These are phyloP conservation scores for Fusarium subglutinans DNA, from an alignment of 2,329 filamentous ascomycete species.

Conservation along the genomic window DNA sequence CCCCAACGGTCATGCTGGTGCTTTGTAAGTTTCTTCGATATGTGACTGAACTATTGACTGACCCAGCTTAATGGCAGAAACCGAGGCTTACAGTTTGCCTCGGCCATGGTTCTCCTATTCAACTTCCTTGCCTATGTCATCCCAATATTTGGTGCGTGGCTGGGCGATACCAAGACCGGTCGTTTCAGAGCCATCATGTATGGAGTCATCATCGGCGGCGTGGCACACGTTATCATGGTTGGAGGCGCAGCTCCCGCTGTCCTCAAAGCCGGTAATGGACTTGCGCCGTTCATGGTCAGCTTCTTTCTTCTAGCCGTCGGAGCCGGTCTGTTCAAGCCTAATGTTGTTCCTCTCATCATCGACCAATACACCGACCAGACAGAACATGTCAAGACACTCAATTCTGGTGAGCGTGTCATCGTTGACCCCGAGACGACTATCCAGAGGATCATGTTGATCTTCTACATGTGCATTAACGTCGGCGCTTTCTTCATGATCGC, in stretches of 20 bases:
- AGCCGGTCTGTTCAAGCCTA: constrained; percentile 44
- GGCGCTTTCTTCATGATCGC: constrained; percentile 62
- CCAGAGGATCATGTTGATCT: constrained; percentile 73
- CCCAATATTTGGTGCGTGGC: background rate
- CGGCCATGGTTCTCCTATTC: background rate
- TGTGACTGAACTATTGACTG: background rate
- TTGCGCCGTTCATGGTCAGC: constrained; percentile 69
- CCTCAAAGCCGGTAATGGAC: constrained; percentile 55
- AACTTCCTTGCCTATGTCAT: background rate
- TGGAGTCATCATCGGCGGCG: constrained; percentile 72
- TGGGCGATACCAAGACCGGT: background rate
- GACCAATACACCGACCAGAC: constrained; percentile 70
- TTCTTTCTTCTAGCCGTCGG: constrained; percentile 47
- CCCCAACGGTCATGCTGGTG: background rate
- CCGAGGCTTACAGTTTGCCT: background rate
- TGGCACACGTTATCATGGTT: constrained; percentile 75
- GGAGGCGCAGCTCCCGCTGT: constrained; percentile 62
- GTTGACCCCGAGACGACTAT: constrained; percentile 73
- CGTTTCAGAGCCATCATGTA: constrained; percentile 53
- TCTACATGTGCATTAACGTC: constrained; percentile 65
- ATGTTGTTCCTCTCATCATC: constrained; percentile 73
- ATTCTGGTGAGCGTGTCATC: constrained; percentile 70
- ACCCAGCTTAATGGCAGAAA: background rate
- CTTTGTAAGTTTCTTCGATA: background rate
- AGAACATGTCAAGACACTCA: constrained; percentile 45